Evolutionary conservation across 1,284 basidiomycete genomes (phyloP).

Genomic region (Takashimella tepidaria): DNA sequence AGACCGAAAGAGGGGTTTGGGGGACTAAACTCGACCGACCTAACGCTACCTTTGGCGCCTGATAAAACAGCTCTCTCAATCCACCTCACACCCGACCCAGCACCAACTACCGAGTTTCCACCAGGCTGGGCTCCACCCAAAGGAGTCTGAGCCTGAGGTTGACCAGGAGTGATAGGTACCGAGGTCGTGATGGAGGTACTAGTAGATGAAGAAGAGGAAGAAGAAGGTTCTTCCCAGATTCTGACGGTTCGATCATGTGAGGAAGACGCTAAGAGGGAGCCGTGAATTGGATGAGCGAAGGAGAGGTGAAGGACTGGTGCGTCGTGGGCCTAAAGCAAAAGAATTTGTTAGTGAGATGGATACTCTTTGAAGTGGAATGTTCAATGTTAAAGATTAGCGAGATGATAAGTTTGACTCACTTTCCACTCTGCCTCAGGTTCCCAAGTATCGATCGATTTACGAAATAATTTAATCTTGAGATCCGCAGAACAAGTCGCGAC

Average conservation of each 20-base stretch:
- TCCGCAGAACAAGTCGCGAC: constrained; percentile 46
- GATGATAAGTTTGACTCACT: constrained; percentile 55
- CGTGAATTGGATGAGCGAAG: constrained; percentile 87
- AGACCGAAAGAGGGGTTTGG: constrained; percentile 67
- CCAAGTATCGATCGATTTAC: constrained; percentile 62
- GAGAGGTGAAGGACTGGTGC: constrained; percentile 73
- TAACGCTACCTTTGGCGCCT: constrained; percentile 77
- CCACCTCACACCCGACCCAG: constrained; percentile 51
- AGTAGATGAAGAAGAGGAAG: neutral
- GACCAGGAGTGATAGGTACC: constrained; percentile 1
- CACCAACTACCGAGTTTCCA: too few relatives aligned
- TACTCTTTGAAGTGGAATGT: neutral
- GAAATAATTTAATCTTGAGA: constrained; percentile 75
- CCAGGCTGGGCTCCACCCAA: too few relatives aligned
- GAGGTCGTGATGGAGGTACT: neutral
- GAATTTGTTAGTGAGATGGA: neutral
- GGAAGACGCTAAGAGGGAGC: constrained; percentile 71
- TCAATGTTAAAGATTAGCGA: too few relatives aligned
- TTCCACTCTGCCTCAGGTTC: constrained; percentile 79
- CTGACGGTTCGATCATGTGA: constrained; percentile 85
- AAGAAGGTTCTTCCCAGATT: constrained; percentile 68
- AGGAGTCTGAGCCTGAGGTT: constrained; percentile 11
- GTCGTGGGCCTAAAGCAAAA: constrained; percentile 67
- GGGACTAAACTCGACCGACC: constrained; percentile 78
- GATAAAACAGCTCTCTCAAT: constrained; percentile 66